Conservation (phyloP, 2,329 filamentous ascomycete species). For the Penicillium brasilianum region DNA sequence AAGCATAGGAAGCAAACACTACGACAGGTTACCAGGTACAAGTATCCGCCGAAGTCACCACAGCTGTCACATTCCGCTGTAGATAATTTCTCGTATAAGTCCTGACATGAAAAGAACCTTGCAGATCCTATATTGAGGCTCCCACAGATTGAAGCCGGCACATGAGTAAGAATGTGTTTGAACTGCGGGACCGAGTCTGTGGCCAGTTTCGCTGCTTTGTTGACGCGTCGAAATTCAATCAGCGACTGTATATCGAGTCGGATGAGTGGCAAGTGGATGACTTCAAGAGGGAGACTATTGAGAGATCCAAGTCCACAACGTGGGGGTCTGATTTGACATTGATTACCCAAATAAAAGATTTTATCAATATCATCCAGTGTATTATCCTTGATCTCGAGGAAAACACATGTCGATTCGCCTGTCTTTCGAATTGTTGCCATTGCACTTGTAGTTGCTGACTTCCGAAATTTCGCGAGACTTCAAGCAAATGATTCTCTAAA, state of each 20-base stretch:
- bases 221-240: slow-evolving; percentile 44
- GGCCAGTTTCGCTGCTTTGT: slow-evolving; percentile 39
- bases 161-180: slow-evolving; percentile 35
- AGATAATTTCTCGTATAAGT: slow-evolving; percentile 42
- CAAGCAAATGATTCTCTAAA: too few species aligned
- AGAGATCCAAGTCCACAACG: slow-evolving; percentile 30
- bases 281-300: slow-evolving; percentile 37
- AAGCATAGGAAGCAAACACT: slow-evolving; percentile 49
- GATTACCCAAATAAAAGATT: slow-evolving; percentile 28
- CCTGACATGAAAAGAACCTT: slow-evolving; percentile 32
- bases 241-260: slow-evolving; percentile 41
- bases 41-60: slow-evolving; percentile 41
- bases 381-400: slow-evolving; percentile 17
- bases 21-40: slow-evolving; percentile 22
- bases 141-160: slow-evolving; percentile 33
- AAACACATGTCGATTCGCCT: slow-evolving; percentile 19
- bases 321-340: slow-evolving; percentile 4
- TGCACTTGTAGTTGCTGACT: too few species aligned
- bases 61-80: slow-evolving; percentile 42
- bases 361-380: slow-evolving; percentile 18
- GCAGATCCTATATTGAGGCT: slow-evolving; percentile 42
- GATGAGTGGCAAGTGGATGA: slow-evolving; percentile 35
- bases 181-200: slow-evolving; percentile 48
- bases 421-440: slow-evolving; percentile 16
- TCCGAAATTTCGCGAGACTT: too few species aligned